Evolutionary conservation across 495 filamentous ascomycete species (phyloP).

Genomic region (Opeltia flavorubescens): DNA sequence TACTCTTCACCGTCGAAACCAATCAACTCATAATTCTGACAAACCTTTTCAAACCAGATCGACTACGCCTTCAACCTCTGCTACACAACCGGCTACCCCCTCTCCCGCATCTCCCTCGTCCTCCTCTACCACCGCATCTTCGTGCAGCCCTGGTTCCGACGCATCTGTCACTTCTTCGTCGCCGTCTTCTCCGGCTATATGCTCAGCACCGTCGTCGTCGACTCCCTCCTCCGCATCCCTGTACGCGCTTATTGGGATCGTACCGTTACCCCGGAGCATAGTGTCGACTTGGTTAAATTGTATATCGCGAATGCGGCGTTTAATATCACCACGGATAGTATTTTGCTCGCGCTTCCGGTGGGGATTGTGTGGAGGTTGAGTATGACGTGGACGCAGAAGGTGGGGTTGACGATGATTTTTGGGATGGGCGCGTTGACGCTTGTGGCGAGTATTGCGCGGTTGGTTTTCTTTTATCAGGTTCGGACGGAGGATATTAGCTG

Average conservation of each 20-base stretch:
- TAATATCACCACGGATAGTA: slow-evolving; percentile 23
- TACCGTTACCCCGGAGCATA: slow-evolving; percentile 5
- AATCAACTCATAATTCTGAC: too few relatives aligned
- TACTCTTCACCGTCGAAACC: too few relatives aligned
- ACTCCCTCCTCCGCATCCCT: slow-evolving; percentile 9
- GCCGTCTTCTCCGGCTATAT: slow-evolving; percentile 43
- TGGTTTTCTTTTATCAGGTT: neutral
- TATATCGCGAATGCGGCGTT: slow-evolving; percentile 20
- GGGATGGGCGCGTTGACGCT: slow-evolving; percentile 16
- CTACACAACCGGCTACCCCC: slow-evolving; percentile 5
- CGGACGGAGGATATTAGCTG: neutral
- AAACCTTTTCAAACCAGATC: neutral
- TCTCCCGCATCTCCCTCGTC: slow-evolving; percentile 5
- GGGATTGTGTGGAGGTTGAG: slow-evolving; percentile 20
- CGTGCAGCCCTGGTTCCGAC: slow-evolving; percentile 1
- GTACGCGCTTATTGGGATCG: slow-evolving; percentile 19
- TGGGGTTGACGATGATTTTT: slow-evolving; percentile 24
- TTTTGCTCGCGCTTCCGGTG: slow-evolving; percentile 27
- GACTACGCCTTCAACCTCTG: slow-evolving; percentile 2
- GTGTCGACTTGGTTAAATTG: slow-evolving; percentile 6
- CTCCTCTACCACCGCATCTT: slow-evolving; percentile 8
- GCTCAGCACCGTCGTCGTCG: slow-evolving; percentile 26
- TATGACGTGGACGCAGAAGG: slow-evolving; percentile 21
- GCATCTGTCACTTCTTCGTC: slow-evolving; percentile 10
- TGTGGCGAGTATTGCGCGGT: neutral